Conservation (phyloP, 2,329 filamentous ascomycete genomes). For the Dothiorella sarmentorum region DNA sequence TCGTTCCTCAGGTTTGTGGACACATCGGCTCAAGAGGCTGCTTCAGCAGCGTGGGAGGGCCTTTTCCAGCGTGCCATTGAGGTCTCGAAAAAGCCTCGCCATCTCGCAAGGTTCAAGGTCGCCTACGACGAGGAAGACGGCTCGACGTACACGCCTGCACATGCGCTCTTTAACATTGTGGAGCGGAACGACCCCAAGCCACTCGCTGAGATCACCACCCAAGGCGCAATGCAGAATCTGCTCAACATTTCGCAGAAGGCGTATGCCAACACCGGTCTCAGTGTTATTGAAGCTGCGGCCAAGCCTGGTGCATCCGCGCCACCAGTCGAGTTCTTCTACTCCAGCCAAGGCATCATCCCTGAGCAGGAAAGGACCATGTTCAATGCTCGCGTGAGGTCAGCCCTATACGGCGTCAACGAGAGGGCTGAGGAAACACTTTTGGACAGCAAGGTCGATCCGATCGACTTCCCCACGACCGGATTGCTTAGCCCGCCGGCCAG, state of each 20-base stretch:
- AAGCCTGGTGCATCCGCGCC: conserved; percentile 78
- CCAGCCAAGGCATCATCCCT: conserved; percentile 57
- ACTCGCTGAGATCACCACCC: conserved; percentile 64
- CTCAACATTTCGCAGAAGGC: conserved; percentile 71
- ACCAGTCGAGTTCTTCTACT: conserved; percentile 76
- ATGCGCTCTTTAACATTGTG: conserved; percentile 78
- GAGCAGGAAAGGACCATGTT: conserved; percentile 77
- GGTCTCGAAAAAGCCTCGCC: conserved; percentile 49
- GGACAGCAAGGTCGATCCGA: conserved; percentile 65
- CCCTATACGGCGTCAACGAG: conserved; percentile 64
- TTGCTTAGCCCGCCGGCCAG: conserved; percentile 77
- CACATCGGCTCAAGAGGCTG: conserved; percentile 68
- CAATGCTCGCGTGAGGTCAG: conserved; percentile 70
- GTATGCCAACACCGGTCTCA: conserved; percentile 68
- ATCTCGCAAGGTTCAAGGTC: conserved; percentile 64
- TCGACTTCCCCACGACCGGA: conserved; percentile 59
- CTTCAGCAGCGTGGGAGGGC: conserved; percentile 64
- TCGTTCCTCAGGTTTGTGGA: conserved; percentile 90
- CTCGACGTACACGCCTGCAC: conserved; percentile 64
- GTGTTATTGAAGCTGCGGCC: conserved; percentile 76
- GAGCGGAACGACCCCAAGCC: conserved; percentile 64
- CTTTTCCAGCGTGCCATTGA: conserved; percentile 71
- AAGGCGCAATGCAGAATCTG: conserved; percentile 70
- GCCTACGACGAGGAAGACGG: conserved; percentile 65
- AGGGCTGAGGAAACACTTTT: conserved; percentile 70